Conservation (phyloP, 768 basidiomycete species). For the Tulasnella sp. region DNA sequence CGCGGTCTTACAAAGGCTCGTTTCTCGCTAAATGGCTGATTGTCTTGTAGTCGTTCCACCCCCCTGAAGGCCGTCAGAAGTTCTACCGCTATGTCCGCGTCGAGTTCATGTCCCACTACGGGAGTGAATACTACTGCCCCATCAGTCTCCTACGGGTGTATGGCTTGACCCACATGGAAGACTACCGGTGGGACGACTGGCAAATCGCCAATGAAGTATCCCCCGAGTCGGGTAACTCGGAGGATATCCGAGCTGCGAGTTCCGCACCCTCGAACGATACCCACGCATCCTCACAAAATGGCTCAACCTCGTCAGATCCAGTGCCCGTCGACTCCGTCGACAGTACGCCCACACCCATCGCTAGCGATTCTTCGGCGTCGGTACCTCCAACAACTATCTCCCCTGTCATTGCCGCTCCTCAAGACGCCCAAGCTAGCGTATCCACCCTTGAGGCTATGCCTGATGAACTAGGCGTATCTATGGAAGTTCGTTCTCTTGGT, state of each 20-base stretch:
- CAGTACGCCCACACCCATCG: no score
- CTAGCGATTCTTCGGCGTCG: no score
- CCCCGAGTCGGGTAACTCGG: not conserved
- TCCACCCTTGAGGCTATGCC: no score
- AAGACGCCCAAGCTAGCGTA: no score
- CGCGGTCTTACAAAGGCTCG: not conserved
- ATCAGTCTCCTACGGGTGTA: conserved; percentile 86
- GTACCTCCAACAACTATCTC: no score
- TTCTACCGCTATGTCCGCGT: conserved; percentile 93
- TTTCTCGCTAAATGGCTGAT: not conserved
- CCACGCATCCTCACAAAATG: no score
- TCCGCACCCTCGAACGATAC: not conserved
- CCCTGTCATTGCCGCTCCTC: no score
- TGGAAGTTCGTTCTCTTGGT: no score
- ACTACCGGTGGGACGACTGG: conserved; percentile 89
- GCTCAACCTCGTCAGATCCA: no score
- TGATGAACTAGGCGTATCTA: no score
- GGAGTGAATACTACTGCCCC: conserved; percentile 93
- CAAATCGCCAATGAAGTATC: conserved; percentile 43
- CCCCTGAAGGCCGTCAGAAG: conserved; percentile 53
- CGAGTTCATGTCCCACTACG: conserved; percentile 88
- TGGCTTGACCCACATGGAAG: conserved; percentile 89
- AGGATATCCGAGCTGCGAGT: not conserved
- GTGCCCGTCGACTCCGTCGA: no score
- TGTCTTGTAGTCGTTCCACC: conserved; percentile 53